Conservation (phyloP, 768 basidiomycete genomes). For the Russula sp. region DNA sequence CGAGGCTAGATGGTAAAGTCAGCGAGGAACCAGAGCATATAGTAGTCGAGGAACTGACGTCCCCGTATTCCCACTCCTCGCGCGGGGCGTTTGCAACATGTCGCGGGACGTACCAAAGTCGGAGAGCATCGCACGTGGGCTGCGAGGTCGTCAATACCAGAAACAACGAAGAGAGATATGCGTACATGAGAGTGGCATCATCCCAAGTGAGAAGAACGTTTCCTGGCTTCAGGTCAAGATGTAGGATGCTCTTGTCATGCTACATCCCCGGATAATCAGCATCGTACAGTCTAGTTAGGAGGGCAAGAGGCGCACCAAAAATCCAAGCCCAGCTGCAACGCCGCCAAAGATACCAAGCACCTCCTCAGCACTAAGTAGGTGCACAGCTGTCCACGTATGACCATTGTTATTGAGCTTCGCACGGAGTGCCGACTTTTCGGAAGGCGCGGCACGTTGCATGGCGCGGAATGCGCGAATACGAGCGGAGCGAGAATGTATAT, state of each 20-base stretch:
- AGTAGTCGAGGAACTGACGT: constrained; percentile 49
- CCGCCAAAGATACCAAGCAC: constrained; percentile 74
- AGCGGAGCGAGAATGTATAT: constrained; percentile 47
- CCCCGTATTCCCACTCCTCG: constrained; percentile 89
- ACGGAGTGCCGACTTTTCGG: constrained; percentile 55
- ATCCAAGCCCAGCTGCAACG: constrained; percentile 79
- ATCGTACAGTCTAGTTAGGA: too few relatives aligned
- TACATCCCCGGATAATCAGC: constrained; percentile 26
- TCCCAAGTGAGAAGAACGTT: constrained; percentile 93
- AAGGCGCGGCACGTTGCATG: constrained; percentile 55
- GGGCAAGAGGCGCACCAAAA: constrained; percentile 52
- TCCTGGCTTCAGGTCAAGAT: constrained; percentile 90
- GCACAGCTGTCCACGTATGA: constrained; percentile 61
- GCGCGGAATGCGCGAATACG: constrained; percentile 72
- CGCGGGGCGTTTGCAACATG: constrained; percentile 62
- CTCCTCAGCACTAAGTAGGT: constrained; percentile 81
- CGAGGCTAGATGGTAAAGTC: constrained; percentile 10
- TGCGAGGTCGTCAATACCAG: constrained; percentile 26
- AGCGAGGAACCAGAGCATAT: background rate
- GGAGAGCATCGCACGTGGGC: constrained; percentile 89
- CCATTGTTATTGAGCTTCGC: constrained; percentile 38
- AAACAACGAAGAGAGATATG: background rate
- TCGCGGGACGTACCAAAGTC: constrained; percentile 95
- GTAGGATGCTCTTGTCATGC: constrained; percentile 81
- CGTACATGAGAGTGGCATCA: constrained; percentile 73